These are phyloP conservation scores for Didymella pomorum DNA, from an alignment of 2,329 filamentous ascomycete species.

Conservation along the genomic window DNA sequence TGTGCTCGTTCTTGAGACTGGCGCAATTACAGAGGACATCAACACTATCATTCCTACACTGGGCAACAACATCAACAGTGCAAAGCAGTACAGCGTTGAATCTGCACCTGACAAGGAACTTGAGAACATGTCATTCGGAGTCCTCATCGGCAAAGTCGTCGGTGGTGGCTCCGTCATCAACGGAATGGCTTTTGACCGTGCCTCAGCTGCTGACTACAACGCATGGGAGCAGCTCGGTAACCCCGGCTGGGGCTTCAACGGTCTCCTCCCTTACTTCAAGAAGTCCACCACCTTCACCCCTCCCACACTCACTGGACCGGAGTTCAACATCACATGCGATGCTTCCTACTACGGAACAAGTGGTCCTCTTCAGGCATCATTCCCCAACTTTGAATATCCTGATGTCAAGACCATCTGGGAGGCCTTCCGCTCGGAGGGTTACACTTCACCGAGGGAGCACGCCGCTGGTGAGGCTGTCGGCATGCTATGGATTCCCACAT, in stretches of 20 bases:
- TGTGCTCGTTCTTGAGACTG: conserved; percentile 33
- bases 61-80: conserved; percentile 22
- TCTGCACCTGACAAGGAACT: conserved; percentile 29
- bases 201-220: conserved; percentile 50
- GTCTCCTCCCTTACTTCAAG: conserved; percentile 50
- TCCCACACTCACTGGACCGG: conserved; percentile 2
- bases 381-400: conserved; percentile 12
- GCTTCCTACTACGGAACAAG: conserved; percentile 9
- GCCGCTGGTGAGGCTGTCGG: conserved; percentile 31
- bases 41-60: conserved; percentile 23
- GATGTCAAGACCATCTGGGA: conserved; percentile 21
- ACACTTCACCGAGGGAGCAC: conserved; percentile 16
- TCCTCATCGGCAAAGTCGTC: conserved; percentile 34
- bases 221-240: conserved; percentile 66
- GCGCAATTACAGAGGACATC: conserved; percentile 21
- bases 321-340: conserved; percentile 14
- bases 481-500: conserved; percentile 37
- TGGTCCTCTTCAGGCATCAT: conserved; percentile 4
- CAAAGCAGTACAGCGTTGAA: conserved; percentile 23
- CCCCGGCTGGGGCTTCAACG: conserved; percentile 61
- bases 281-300: conserved; percentile 19
- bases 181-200: conserved; percentile 44
- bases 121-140: conserved; percentile 27
- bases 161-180: conserved; percentile 38
- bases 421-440: conserved; percentile 12